Evolutionary conservation across 202 grass and related monocot genomes (phyloP), one percentile per base, ranked within the genome.

Genomic region (Digitaria exilis): DNA sequence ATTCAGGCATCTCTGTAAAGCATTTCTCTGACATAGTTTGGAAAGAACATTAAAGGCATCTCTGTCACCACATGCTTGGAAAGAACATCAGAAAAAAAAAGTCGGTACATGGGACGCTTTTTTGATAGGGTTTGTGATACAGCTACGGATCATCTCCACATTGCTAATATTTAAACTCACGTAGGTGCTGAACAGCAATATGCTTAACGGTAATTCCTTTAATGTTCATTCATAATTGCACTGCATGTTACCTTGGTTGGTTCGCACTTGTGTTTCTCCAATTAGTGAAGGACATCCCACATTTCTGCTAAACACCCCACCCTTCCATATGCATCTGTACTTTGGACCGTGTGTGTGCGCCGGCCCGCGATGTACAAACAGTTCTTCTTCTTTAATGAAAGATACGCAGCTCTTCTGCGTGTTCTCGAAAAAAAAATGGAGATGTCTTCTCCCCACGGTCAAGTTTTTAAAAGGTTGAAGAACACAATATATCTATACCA

Each of bases 201-300:
- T 68, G 89, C 62, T 77, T 76, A 65, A 88, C 77, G 45, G 95
- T 54, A 75, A 92, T 93, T 50, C 92, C 92, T 80, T 86, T 92
- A 63, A 85, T 98, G 84, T 95, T 91, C 92, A 95, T 98, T 98
- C 82, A 98, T 91, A 90, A 95, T 98, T 19, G 90, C 90, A 72
- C 73, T 90, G 57, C 88, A 90, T n/a, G 91, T 92, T 84, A 98
- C 76, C 85, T 95, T 98, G 84, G 92, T 87, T 67, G 92, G 89
- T 15, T 73, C 84, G 71, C 83, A 88, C 26, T 46, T 58, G 31
- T 65, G 81, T 55, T 50, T 55, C 77, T 90, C 89, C 91, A 95
- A 95, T 85, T 92, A 84, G 80, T 94, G 88, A 51, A 96, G 88
- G 81, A 90, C 81, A 49, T 84, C 90, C 86, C 87, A 88, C 92